Evolutionary conservation across 2,329 filamentous ascomycete species (phyloP).

Genomic region (Plectosphaerella sp.): DNA sequence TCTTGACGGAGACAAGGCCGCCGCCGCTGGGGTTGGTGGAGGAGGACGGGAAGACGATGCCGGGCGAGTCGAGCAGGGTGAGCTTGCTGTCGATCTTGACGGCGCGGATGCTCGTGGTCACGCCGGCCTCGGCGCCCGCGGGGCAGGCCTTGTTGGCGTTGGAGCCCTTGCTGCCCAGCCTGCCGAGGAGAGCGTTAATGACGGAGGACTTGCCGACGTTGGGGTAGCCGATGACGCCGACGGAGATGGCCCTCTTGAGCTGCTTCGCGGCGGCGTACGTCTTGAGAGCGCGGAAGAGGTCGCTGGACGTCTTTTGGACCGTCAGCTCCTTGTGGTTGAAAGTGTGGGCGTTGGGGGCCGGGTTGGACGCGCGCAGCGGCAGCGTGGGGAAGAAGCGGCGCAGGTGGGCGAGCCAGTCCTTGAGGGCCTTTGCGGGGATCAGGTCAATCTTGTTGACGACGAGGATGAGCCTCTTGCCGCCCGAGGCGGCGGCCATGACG

Average conservation of each 20-base stretch:
- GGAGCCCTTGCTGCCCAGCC: conserved; percentile 61
- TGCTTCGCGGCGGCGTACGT: conserved; percentile 78
- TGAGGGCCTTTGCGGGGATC: conserved; percentile 75
- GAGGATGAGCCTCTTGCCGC: conserved; percentile 83
- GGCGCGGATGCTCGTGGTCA: conserved; percentile 81
- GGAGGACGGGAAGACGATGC: conserved; percentile 84
- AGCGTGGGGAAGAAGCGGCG: conserved; percentile 88
- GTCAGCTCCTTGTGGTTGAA: conserved; percentile 92
- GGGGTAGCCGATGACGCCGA: conserved; percentile 91
- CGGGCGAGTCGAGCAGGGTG: conserved; percentile 88
- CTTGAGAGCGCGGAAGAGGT: conserved; percentile 86
- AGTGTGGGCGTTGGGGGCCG: conserved; percentile 79
- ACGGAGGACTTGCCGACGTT: conserved; percentile 97
- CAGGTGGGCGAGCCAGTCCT: conserved; percentile 79
- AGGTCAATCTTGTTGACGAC: conserved; percentile 96
- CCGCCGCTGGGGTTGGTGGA: conserved; percentile 29
- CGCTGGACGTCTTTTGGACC: conserved; percentile 77
- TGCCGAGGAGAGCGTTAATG: conserved; percentile 84
- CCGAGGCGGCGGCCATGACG: conserved; percentile 81
- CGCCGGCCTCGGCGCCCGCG: conserved; percentile 84
- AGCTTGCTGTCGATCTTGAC: conserved; percentile 95
- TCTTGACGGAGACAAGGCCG: conserved; percentile 49
- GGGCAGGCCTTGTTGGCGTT: conserved; percentile 65
- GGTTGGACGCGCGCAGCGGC: conserved; percentile 77
- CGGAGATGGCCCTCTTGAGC: conserved; percentile 83